Evolutionary conservation across 116 monocot genomes (phyloP), one percentile per base, ranked within the genome.

Genomic region (Dioscorea cayenensis): DNA sequence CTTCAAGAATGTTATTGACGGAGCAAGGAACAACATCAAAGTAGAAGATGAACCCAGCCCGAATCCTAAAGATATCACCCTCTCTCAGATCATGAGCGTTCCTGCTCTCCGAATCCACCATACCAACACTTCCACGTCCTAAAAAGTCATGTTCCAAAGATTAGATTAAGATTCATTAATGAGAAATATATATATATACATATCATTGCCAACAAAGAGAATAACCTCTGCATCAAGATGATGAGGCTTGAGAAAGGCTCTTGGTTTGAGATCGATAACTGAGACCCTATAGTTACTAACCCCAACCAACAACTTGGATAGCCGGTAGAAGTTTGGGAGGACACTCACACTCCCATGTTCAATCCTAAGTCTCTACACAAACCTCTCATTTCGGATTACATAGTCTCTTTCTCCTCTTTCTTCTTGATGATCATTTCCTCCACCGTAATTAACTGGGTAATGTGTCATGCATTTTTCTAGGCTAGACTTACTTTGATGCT

Each of bases 11-110:
- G n/a, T n/a, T n/a, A n/a, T n/a, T n/a, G n/a, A n/a, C n/a, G n/a
- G n/a, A n/a, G n/a, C n/a, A n/a, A n/a, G n/a, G n/a, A n/a, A n/a
- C n/a, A n/a, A n/a, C n/a, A n/a, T n/a, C n/a, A n/a, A 80, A 17
- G 61, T 86, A 95, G 11, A 79, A 70, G 16, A 84, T 80, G 2
- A 77, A 66, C 0, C 94, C 94, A 0, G 91, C 77, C 1, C 74
- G 75, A 29, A 89, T 74, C 43, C 67, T 71, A 22, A 91, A 60
- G 61, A 86, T 73, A 18, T 86, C 91, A 43, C 94, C 94, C 20
- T 72, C 64, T 14, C 68, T 73, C 4, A 95, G 60, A 62, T 75
- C 62, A 35, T 77, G 67, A 5, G 84, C 68, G 69, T 88, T 80
- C 28, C 74, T 72, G 27, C 74, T 83, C 28, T 76, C 74, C 51